Evolutionary conservation across 116 monocot species (phyloP).

Genomic region (Cymodocea nodosa): DNA sequence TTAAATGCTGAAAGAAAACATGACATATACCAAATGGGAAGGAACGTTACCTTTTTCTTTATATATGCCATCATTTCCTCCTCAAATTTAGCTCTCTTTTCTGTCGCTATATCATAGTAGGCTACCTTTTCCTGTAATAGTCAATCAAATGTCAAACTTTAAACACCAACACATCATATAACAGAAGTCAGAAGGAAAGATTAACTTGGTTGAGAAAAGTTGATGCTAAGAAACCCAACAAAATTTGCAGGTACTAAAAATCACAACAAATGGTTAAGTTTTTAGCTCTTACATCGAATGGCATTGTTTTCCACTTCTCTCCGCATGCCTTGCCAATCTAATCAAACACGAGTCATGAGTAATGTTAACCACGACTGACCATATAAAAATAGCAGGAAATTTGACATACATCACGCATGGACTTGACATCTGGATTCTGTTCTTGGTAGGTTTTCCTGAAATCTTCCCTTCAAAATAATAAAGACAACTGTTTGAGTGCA

Average conservation of each 20-base stretch:
- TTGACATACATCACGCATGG: slow-evolving; percentile 81
- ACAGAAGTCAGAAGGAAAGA: background rate
- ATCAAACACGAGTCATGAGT: background rate
- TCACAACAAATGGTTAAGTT: background rate
- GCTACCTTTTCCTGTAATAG: slow-evolving; percentile 62
- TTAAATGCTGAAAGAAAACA: background rate
- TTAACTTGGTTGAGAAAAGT: background rate
- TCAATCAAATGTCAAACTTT: background rate
- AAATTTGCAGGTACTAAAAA: background rate
- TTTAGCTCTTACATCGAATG: slow-evolving; percentile 52
- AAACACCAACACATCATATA: too few relatives aligned
- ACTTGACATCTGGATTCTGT: slow-evolving; percentile 76
- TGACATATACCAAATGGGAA: background rate
- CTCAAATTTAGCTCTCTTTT: slow-evolving; percentile 80
- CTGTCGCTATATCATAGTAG: slow-evolving; percentile 88
- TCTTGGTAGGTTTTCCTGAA: slow-evolving; percentile 70
- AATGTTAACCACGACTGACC: background rate
- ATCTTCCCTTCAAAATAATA: slow-evolving; percentile 63
- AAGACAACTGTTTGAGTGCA: background rate
- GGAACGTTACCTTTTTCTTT: slow-evolving; percentile 46
- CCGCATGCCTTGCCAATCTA: slow-evolving; percentile 99
- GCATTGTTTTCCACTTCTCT: slow-evolving; percentile 88
- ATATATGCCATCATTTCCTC: slow-evolving; percentile 58
- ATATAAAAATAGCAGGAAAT: background rate
- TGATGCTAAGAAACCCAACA: background rate